Conservation (phyloP, 2,329 filamentous ascomycete genomes). For the Aspergillus ochraceus region DNA sequence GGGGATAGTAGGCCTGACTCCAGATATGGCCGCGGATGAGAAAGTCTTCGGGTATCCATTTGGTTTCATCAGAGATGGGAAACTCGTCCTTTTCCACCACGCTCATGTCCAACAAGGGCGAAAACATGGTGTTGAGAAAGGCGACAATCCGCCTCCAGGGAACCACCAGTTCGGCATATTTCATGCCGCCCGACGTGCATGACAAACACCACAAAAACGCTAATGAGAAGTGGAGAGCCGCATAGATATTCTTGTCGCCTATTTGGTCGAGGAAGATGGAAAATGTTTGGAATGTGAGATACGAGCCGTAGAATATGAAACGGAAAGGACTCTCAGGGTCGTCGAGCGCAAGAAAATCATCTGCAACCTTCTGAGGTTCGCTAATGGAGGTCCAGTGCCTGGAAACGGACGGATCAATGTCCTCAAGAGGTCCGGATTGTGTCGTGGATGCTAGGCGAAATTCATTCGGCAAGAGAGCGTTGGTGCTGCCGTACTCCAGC, state of each 20-base stretch:
- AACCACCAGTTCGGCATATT: constrained; percentile 43
- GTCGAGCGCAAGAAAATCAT: constrained; percentile 13
- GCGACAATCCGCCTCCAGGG: constrained; percentile 53
- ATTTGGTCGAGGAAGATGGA: constrained; percentile 47
- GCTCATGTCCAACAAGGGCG: constrained; percentile 34
- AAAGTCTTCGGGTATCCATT: constrained; percentile 61
- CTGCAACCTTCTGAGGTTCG: constrained; percentile 13
- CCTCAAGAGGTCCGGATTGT: constrained; percentile 11
- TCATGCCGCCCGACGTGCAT: constrained; percentile 37
- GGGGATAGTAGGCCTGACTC: constrained; percentile 50
- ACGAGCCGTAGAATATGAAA: constrained; percentile 39
- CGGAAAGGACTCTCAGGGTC: constrained; percentile 22
- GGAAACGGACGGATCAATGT: constrained; percentile 20
- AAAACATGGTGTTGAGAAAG: constrained; percentile 56
- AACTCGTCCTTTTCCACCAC: constrained; percentile 43
- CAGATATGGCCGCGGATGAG: constrained; percentile 57
- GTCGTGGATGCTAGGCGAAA: constrained; percentile 22
- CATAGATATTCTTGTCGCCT: constrained; percentile 53
- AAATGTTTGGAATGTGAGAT: constrained; percentile 45
- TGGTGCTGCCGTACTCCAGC: constrained; percentile 54
- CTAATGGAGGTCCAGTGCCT: constrained; percentile 21
- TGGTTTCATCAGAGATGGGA: constrained; percentile 40
- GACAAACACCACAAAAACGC: constrained; percentile 52
- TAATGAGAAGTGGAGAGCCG: constrained; percentile 56
- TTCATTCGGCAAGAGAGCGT: constrained; percentile 30